Conservation (phyloP, 2,329 filamentous ascomycete species). For the Orbilia javanica region DNA sequence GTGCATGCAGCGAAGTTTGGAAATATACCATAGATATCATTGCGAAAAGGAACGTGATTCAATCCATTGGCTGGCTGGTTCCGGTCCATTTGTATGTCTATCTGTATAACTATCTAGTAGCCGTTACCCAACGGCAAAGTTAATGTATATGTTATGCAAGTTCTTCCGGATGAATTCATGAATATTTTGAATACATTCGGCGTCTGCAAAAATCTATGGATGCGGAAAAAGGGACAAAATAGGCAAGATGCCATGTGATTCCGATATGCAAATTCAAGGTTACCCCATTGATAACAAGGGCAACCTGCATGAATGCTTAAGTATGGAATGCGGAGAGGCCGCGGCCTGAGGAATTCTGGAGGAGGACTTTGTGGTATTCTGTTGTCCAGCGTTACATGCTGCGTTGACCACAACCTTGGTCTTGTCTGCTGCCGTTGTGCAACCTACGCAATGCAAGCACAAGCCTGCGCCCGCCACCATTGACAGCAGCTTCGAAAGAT, state of each 20-base stretch:
- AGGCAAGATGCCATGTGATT: constrained; percentile 14
- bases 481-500: background rate
- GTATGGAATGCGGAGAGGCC: constrained; percentile 5
- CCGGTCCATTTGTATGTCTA: background rate
- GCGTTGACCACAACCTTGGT: constrained; percentile 26
- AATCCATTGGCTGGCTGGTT: background rate
- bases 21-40: background rate
- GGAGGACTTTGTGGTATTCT: constrained; percentile 18
- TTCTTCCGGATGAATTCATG: background rate
- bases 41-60: background rate
- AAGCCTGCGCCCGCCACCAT: background rate
- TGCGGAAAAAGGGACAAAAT: constrained; percentile 12
- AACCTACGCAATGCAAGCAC: constrained; percentile 8
- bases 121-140: no score
- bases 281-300: background rate
- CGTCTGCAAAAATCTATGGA: constrained; percentile 6
- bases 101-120: no score
- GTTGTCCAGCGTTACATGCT: constrained; percentile 24
- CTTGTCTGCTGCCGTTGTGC: constrained; percentile 4
- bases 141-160: background rate
- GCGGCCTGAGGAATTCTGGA: constrained; percentile 6
- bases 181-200: background rate
- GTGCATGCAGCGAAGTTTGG: background rate
- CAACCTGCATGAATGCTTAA: background rate
- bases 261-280: background rate